Conservation (phyloP, 768 basidiomycete species). For the Candolleomyces aberdarensis region DNA sequence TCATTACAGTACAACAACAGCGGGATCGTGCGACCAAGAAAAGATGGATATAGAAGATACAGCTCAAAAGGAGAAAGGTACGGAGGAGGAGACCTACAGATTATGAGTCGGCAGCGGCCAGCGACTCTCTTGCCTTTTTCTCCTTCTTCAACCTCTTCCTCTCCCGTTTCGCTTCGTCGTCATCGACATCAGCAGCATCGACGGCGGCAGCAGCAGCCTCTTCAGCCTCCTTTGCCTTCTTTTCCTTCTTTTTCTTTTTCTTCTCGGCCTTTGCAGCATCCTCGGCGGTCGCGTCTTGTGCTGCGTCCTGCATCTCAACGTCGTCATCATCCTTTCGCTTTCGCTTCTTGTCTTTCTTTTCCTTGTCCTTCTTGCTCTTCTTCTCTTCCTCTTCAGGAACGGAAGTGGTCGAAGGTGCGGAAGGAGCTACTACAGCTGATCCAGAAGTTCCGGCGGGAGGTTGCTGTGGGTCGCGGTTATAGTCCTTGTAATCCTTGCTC, state of each 20-base stretch:
- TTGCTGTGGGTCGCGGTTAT: conserved; percentile 56
- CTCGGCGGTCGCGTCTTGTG: conserved; percentile 25
- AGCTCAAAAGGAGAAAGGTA: background rate
- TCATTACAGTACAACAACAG: conserved; percentile 1
- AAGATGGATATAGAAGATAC: background rate
- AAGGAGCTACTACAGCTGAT: too few relatives aligned
- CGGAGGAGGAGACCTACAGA: background rate
- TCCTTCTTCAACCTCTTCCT: conserved; percentile 67
- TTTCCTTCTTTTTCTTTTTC: conserved; percentile 61
- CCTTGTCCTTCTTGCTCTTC: conserved; percentile 49
- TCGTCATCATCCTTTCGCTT: conserved; percentile 58
- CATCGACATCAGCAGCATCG: conserved; percentile 49
- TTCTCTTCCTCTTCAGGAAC: conserved; percentile 24
- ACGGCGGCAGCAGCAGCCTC: too few relatives aligned
- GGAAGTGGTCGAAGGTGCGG: conserved; percentile 14
- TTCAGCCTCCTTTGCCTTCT: conserved; percentile 47
- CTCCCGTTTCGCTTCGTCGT: conserved; percentile 60
- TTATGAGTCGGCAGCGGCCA: conserved; percentile 29
- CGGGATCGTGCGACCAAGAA: background rate
- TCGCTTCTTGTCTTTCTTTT: conserved; percentile 79
- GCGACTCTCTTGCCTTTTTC: conserved; percentile 51
- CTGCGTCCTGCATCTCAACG: conserved; percentile 36
- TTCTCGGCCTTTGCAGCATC: conserved; percentile 53
- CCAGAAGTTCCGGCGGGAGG: too few relatives aligned
- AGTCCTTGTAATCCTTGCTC: conserved; percentile 93